Base-by-base conservation (phyloP, 192 early-diverging fungal species). In the Backusella mclennaniae region DNA sequence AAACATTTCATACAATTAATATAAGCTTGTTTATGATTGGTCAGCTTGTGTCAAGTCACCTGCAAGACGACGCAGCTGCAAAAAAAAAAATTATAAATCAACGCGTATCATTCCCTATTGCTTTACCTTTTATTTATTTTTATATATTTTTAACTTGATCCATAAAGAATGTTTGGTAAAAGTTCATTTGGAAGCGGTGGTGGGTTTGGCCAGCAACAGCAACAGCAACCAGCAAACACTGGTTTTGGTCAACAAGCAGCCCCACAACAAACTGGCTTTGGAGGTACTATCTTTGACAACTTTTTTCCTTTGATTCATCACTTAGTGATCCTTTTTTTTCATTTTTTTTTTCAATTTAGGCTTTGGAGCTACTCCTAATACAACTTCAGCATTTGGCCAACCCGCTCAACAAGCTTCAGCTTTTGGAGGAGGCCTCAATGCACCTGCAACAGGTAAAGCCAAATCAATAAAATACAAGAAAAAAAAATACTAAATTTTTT, bases 211-310 rank as follows among this genome's bases (percentile, higher is more conserved):
- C 74, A 75, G 66, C 74, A 75, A 14, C 74, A 75, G 49, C 73
- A 74, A 33, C 29, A 44, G 15, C 77, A 79, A 41, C 71, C 38
- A 49, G 31, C 59, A 31, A 53, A 42, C n/a, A 67, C 74, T n/a
- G 74, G 66, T 1, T 75, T 75, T 67, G 74, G 74, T 3, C 74
- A 75, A 67, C 73, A 35, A 35, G 33, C 44, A 36, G 35, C 35
- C 17, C 73, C 56, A 21, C 74, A 75, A 75, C 39, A 38, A 46
- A 80, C 88, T 78, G 76, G 82, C 41, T 73, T 88, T 73, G 84
- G 77, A 44, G 67, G 77, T 77, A 74, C 53, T 6, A 6, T n/a
- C 42, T 15, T 29, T 23, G 38, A 14, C 35, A 59, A 26, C 33
- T 8, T 26, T 71, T 11, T 29, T 14, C 29, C 5, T 26, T 53